Percentiles rank a stretch among this genome's conserved stretches.
phyloP scores from a whole-genome alignment of 1,284 basidiomycete genomes.

The Erythrobasidium hasegawianum region DNA sequence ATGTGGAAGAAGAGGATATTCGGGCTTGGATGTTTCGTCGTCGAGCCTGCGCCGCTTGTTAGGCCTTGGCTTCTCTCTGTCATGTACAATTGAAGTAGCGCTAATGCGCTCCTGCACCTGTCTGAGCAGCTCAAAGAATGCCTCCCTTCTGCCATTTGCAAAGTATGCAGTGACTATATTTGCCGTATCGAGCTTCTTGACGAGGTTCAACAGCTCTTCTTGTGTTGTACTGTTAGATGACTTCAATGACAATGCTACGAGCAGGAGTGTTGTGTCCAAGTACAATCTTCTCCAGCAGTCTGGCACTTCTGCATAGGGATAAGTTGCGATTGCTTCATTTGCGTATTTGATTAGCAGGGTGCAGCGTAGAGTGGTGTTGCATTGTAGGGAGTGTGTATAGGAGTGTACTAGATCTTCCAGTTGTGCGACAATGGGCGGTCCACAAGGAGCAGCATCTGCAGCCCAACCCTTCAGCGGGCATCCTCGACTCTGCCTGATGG shows the following conservation, averaged over 20 bases:
- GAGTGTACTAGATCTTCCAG: slow-evolving; percentile 10
- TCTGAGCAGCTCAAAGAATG: slow-evolving; percentile 61
- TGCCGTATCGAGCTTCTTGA: slow-evolving; percentile 67
- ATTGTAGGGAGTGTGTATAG: neutral
- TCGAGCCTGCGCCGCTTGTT: neutral
- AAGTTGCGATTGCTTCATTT: slow-evolving; percentile 50
- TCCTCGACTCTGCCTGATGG: too few relatives aligned
- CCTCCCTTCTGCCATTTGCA: slow-evolving; percentile 60
- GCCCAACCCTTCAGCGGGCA: too few relatives aligned
- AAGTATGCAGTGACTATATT: slow-evolving; percentile 79
- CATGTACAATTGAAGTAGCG: neutral
- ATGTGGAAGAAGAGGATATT: neutral
- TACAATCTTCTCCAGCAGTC: slow-evolving; percentile 51
- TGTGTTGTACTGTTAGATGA: neutral
- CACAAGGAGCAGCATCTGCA: slow-evolving; percentile 20
- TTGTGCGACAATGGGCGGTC: neutral
- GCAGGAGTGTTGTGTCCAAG: slow-evolving; percentile 51
- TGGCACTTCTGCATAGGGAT: slow-evolving; percentile 51
- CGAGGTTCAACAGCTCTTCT: slow-evolving; percentile 37
- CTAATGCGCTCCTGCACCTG: slow-evolving; percentile 49
- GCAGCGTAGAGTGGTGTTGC: slow-evolving; percentile 7
- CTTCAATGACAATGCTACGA: neutral
- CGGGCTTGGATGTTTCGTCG: neutral
- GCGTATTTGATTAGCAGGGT: slow-evolving; percentile 48
- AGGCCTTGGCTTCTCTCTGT: neutral